Conservation (phyloP, 176 grass and related monocot species). For the Puya raimondii region DNA sequence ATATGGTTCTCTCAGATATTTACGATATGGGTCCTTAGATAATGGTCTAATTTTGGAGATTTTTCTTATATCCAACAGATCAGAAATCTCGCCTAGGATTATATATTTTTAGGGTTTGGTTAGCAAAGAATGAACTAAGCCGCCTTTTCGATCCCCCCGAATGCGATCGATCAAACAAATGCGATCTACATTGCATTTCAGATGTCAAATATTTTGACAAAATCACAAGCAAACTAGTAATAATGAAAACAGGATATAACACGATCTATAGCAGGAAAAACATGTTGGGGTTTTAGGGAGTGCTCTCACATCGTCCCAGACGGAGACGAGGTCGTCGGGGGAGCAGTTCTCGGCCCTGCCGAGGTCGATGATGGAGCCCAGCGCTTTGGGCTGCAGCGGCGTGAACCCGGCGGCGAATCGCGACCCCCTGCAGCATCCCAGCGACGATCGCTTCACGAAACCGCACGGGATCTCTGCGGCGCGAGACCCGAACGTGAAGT, state of each 20-base stretch:
- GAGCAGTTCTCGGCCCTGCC: conserved; percentile 57
- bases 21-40: too few species aligned
- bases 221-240: too few species aligned
- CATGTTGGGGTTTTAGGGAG: not conserved
- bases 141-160: too few species aligned
- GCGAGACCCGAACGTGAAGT: not conserved
- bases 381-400: conserved; percentile 48
- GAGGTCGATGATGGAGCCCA: conserved; percentile 74
- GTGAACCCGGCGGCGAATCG: conserved; percentile 71
- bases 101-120: not conserved
- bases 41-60: too few species aligned
- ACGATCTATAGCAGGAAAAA: not conserved
- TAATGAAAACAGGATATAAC: not conserved
- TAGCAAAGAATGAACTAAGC: too few species aligned
- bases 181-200: too few species aligned
- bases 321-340: conserved; percentile 63
- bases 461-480: conserved; percentile 7
- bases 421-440: conserved; percentile 38
- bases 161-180: too few species aligned
- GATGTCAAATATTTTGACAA: too few species aligned
- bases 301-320: conserved; percentile 71
- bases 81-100: too few species aligned
- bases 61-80: too few species aligned
- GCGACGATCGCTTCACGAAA: conserved; percentile 22
- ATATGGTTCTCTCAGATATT: too few species aligned